Percentiles rank a stretch among this genome's conserved stretches.
phyloP scores from a whole-genome alignment of 495 filamentous ascomycete genomes.

The Neurospora sp. region DNA sequence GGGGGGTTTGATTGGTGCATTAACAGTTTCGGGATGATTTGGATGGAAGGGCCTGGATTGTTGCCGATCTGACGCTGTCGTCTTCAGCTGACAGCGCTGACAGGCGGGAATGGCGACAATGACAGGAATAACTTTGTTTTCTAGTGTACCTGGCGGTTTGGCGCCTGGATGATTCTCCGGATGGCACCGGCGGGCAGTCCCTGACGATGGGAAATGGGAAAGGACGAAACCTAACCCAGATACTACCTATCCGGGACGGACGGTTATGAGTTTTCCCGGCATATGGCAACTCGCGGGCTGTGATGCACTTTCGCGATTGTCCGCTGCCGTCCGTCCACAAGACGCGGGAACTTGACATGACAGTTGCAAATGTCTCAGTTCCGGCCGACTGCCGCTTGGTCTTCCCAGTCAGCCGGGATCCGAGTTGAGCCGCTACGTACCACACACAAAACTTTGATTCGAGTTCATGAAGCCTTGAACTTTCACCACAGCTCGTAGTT shows the following conservation, averaged over 20 bases:
- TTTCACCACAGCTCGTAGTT: background rate
- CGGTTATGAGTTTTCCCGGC: background rate
- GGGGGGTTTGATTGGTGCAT: background rate
- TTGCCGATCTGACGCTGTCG: background rate
- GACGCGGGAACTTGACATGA: background rate
- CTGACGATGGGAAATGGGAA: background rate
- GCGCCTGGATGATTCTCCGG: background rate
- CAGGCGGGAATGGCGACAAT: background rate
- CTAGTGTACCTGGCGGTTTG: background rate
- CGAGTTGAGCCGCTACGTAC: background rate
- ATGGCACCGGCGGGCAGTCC: background rate
- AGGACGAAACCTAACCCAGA: background rate
- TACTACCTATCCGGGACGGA: background rate
- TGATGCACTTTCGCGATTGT: background rate
- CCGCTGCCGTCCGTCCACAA: background rate
- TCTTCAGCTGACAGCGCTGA: background rate
- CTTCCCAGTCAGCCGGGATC: background rate
- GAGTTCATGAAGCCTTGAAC: background rate
- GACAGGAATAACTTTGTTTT: background rate
- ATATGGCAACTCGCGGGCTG: background rate
- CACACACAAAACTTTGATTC: background rate
- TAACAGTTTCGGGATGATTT: background rate
- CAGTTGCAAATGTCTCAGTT: background rate
- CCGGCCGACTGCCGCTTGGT: background rate
- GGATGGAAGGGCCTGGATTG: background rate